Conservation (phyloP, 768 basidiomycete species). For the Brasilioporus rufonigricans region DNA sequence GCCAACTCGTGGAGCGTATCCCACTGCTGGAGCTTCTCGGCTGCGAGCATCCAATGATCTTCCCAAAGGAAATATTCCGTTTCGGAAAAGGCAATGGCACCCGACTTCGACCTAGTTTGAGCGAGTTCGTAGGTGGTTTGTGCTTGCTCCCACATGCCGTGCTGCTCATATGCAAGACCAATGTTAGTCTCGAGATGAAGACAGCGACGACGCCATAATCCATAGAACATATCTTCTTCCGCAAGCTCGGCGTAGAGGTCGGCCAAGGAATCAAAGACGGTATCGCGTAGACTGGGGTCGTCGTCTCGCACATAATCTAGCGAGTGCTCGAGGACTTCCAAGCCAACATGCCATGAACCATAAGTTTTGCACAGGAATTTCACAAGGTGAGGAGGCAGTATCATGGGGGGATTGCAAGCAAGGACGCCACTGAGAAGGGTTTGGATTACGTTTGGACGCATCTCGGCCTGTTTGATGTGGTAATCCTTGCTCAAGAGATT, state of each 20-base stretch:
- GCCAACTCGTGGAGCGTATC: conserved; percentile 92
- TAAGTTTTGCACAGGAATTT: conserved; percentile 97
- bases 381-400: conserved; percentile 89
- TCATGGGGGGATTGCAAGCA: conserved; percentile 83
- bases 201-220: conserved; percentile 88
- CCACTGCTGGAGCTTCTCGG: conserved; percentile 98
- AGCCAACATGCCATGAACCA: conserved; percentile 89
- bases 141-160: conserved; percentile 96
- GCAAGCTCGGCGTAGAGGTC: conserved; percentile 94
- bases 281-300: conserved; percentile 75
- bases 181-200: conserved; percentile 89
- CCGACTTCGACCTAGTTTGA: conserved; percentile 79
- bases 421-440: conserved; percentile 83
- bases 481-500: conserved; percentile 90
- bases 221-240: conserved; percentile 98
- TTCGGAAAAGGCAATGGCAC: conserved; percentile 87
- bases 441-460: conserved; percentile 90
- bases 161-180: conserved; percentile 88
- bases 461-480: conserved; percentile 82
- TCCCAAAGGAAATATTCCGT: conserved; percentile 98
- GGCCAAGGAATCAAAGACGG: conserved; percentile 84
- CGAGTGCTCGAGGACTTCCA: conserved; percentile 83
- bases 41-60: conserved; percentile 96
- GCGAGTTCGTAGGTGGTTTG: conserved; percentile 85
- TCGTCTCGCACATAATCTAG: conserved; percentile 79